Conservation (phyloP, 2,329 filamentous ascomycete genomes). For the Metarhizium humberi region DNA sequence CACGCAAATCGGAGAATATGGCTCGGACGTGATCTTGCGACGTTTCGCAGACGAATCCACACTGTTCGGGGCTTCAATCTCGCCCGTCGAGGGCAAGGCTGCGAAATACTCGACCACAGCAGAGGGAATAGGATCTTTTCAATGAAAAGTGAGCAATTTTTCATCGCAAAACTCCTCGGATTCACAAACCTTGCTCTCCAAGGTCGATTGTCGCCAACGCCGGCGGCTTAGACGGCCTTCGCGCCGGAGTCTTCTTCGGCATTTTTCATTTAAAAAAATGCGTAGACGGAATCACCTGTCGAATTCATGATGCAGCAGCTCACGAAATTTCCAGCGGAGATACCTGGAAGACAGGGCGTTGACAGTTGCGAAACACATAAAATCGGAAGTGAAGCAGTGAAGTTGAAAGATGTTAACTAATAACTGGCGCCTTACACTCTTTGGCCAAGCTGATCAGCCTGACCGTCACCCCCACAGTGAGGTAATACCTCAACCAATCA, state of each 20-base stretch:
- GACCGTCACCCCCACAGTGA: constrained; percentile 8
- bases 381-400: background rate
- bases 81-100: constrained; percentile 11
- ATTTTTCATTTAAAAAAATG: background rate
- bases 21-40: constrained; percentile 15
- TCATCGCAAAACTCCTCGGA: background rate
- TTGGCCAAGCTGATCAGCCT: constrained; percentile 11
- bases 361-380: background rate
- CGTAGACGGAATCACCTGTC: background rate
- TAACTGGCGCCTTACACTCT: background rate
- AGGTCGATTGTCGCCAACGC: constrained; percentile 7
- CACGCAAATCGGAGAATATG: constrained; percentile 15
- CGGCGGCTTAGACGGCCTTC: background rate
- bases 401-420: background rate
- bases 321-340: background rate
- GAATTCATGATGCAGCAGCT: background rate
- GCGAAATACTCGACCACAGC: constrained; percentile 14
- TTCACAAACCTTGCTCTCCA: constrained; percentile 17
- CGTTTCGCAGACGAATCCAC: constrained; percentile 20
- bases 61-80: constrained; percentile 3
- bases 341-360: background rate
- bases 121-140: constrained; percentile 16
- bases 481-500: background rate
- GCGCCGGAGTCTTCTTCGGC: constrained; percentile 3
- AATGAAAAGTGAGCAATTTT: background rate